phyloP scores from a whole-genome alignment of 176 grass and related monocot species.

The Phragmites australis region DNA sequence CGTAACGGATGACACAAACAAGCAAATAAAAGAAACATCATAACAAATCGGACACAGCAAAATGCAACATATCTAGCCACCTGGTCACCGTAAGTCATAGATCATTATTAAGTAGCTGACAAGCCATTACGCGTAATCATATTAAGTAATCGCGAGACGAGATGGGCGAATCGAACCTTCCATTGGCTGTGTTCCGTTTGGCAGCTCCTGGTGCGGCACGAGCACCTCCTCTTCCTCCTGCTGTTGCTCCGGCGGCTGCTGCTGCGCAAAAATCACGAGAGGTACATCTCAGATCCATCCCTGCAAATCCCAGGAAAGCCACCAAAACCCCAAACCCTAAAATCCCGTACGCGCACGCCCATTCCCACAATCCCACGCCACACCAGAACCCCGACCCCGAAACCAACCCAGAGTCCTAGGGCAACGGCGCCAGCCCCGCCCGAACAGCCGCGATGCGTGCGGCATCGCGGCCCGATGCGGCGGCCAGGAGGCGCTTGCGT shows the following conservation, averaged over 20 bases:
- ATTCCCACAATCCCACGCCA: neutral
- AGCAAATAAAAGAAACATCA: neutral
- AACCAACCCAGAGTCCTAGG: slow-evolving; percentile 34
- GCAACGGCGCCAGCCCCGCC: neutral
- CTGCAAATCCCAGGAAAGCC: neutral
- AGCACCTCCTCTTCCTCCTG: slow-evolving; percentile 84
- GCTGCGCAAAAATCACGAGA: neutral
- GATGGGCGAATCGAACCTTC: slow-evolving; percentile 57
- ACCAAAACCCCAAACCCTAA: slow-evolving; percentile 77
- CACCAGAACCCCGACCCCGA: slow-evolving; percentile 25
- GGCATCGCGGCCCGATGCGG: slow-evolving; percentile 15
- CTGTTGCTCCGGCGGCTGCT: slow-evolving; percentile 40
- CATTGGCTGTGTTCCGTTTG: slow-evolving; percentile 84
- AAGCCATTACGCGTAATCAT: neutral
- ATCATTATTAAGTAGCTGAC: neutral
- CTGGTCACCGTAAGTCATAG: neutral
- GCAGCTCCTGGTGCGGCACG: slow-evolving; percentile 69
- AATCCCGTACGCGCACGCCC: slow-evolving; percentile 19
- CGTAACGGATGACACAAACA: neutral
- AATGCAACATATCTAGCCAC: slow-evolving; percentile 13
- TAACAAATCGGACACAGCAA: neutral
- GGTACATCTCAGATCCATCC: slow-evolving; percentile 58
- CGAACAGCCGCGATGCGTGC: neutral
- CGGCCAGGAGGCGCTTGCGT: too few relatives aligned
- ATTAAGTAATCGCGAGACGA: neutral